Base-by-base conservation (phyloP, 2,329 filamentous ascomycete genomes). In the Phyllosticta paracitricarpa region DNA sequence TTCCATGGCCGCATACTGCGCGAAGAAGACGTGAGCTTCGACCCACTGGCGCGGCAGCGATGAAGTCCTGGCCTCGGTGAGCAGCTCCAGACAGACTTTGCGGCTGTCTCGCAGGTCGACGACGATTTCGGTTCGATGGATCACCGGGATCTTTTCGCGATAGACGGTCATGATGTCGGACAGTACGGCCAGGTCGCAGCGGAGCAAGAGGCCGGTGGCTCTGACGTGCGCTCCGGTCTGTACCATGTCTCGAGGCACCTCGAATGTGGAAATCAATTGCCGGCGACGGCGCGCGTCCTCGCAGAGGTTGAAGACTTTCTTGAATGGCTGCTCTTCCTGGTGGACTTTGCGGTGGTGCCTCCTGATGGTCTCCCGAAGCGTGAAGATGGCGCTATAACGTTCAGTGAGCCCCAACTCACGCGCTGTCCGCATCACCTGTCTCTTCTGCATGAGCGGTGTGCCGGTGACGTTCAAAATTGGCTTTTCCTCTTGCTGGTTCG, bases 1-100 rank as follows among this genome's bases (percentile, higher is more conserved):
- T 40, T 79, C 76, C 2, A 84, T 68, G 1, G 75, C 76, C 52
- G 74, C 77, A 33, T 82, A 77, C 5, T 79, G 76, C 0, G 79
- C 79, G 26, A 75, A 76, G 64, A 80, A 81, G 25, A 85, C 71
- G 53, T 80, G 73, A 0, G 76, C 81, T 65, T 85, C 81, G 0
- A 77, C 73, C 62, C 80, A 69, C n/a, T 81, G 76, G 3, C 76
- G 71, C 0, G 75, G 68, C 30, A 77, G 72, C 4, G 68, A 70
- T 0, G 74, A 69, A 1, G 51, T 58, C 1, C 54, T 58, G 0
- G 82, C 80, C 0, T 68, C 66, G 0, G 73, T 40, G n/a, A 79
- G 74, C 9, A 84, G 68, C 0, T 52, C 55, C 1, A 70, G 57
- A 63, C 80, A 82, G 9, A 78, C 74, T 0, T 68, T 58, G 8